Percentiles rank a stretch among this genome's conserved stretches.
These are phyloP conservation scores for Aspergillus carbonarius DNA, from an alignment of 2,329 filamentous ascomycete genomes.

Conservation along the genomic window DNA sequence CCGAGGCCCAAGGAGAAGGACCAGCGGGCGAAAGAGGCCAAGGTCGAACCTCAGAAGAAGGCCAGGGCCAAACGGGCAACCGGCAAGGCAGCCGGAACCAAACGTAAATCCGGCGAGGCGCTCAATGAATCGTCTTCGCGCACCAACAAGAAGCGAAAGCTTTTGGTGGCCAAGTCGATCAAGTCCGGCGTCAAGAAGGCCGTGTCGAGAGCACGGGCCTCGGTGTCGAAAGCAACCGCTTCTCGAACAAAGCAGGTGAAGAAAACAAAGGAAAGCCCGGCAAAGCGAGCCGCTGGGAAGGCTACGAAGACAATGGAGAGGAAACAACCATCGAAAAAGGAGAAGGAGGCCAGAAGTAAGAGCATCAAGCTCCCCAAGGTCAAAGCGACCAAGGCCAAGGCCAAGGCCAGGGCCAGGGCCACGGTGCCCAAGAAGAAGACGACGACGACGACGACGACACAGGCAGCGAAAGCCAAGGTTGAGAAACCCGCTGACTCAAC, in stretches of 20 bases:
- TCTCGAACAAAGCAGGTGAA: constrained; percentile 19
- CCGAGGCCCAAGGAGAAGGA: constrained; percentile 54
- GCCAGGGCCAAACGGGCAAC: constrained; percentile 18
- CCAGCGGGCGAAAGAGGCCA: constrained; percentile 32
- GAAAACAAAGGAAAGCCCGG: constrained; percentile 16
- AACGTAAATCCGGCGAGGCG: constrained; percentile 34
- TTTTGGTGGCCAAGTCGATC: constrained; percentile 28
- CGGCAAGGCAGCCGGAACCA: constrained; percentile 25
- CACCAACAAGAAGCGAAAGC: constrained; percentile 34
- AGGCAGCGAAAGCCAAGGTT: constrained; percentile 15
- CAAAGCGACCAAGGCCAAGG: constrained; percentile 26
- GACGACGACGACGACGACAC: too few relatives aligned
- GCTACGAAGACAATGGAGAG: constrained; percentile 13
- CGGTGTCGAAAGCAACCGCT: constrained; percentile 23
- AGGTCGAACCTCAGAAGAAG: constrained; percentile 27
- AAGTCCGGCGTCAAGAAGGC: constrained; percentile 36
- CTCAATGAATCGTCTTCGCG: constrained; percentile 28
- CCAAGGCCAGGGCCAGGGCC: constrained; percentile 31
- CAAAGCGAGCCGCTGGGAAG: constrained; percentile 14
- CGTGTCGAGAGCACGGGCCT: constrained; percentile 23
- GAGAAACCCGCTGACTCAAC: constrained; percentile 8
- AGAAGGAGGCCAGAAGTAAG: constrained; percentile 16
- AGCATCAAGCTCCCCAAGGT: constrained; percentile 32
- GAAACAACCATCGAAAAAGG: constrained; percentile 14
- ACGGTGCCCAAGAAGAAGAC: constrained; percentile 21